These are phyloP conservation scores for Thielaviopsis euricoi DNA, from an alignment of 2,329 filamentous ascomycete species.

Conservation along the genomic window DNA sequence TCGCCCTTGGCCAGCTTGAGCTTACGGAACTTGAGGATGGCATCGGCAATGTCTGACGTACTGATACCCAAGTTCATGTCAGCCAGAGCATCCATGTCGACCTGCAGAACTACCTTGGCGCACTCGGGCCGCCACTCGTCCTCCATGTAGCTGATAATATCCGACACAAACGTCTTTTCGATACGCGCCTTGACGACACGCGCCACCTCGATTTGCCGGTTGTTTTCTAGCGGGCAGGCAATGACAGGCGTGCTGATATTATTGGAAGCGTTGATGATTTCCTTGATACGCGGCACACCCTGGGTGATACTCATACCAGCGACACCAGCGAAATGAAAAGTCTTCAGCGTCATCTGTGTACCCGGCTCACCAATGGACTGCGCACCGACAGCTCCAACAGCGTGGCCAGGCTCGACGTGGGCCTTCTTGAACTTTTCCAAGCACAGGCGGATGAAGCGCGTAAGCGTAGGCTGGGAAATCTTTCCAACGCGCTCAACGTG, in stretches of 20 bases:
- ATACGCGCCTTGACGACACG: slow-evolving; percentile 83
- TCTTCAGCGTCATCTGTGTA: slow-evolving; percentile 98
- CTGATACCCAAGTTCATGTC: slow-evolving; percentile 69
- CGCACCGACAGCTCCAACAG: slow-evolving; percentile 87
- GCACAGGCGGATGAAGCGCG: slow-evolving; percentile 64
- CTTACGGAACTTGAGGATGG: slow-evolving; percentile 69
- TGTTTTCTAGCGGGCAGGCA: slow-evolving; percentile 66
- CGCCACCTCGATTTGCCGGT: slow-evolving; percentile 60
- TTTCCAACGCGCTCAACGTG: slow-evolving; percentile 62
- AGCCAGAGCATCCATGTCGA: slow-evolving; percentile 64
- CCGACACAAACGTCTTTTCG: slow-evolving; percentile 81
- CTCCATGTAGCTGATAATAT: slow-evolving; percentile 66
- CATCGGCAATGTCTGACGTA: slow-evolving; percentile 53
- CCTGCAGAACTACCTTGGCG: slow-evolving; percentile 62
- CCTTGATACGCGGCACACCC: slow-evolving; percentile 98
- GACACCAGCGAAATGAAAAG: slow-evolving; percentile 99
- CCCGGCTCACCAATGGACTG: slow-evolving; percentile 97
- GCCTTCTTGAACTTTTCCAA: slow-evolving; percentile 82
- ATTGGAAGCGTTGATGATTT: slow-evolving; percentile 98
- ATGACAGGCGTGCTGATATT: slow-evolving; percentile 90
- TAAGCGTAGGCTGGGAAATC: slow-evolving; percentile 58
- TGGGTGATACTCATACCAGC: slow-evolving; percentile 99
- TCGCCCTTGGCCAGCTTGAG: slow-evolving; percentile 57
- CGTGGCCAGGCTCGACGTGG: slow-evolving; percentile 84
- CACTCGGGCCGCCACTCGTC: slow-evolving; percentile 71